Base-by-base conservation (phyloP, 139 green algal species). In the Auxenochlorella pyrenoidosa region DNA sequence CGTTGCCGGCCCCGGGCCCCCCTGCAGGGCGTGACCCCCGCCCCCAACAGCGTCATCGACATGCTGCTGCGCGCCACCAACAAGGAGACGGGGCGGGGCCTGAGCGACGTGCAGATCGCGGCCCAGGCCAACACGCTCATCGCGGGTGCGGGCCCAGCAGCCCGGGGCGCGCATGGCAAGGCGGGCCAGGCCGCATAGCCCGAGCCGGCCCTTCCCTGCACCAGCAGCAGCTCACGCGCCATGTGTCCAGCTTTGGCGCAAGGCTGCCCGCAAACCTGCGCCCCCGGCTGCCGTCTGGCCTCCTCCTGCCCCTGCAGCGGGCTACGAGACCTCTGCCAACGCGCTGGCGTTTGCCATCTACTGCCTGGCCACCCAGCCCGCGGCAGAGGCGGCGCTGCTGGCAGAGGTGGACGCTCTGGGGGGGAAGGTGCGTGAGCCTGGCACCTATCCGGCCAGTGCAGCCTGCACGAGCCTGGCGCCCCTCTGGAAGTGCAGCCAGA, bases 41-140 rank as follows among this genome's bases (percentile, higher is more conserved):
- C 79, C 32, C 58, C 79, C 34, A 73, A 73, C 58, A 59, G 36
- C 13, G 76, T 86, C 30, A 79, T 91, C 1, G 85, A 84, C 40
- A 89, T 86, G 88, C 76, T 91, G 43, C 32, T 91, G 40, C 72
- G 79, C 12, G 88, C 88, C 38, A 89, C 72, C 60, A 86, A 91
- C 83, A 88, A 84, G 84, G 75, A 85, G 59, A 88, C 84, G 75
- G 84, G 84, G 41, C 26, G 6, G 5, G 84, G 84, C 5, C 60
- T 88, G 75, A 68, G 34, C 4, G 75, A 84, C 13, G 63, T 77
- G 77, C 88, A 91, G 51, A 85, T 91, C 21, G 88, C 75, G 24
- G 77, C 88, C 40, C 83, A 91, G 76, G 79, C 66, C 77, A 91
- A 91, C 83, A 89, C 83, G 30, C 81, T 91, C 26, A 89, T 91